Evolutionary conservation across 106 monocot genomes (phyloP), one percentile per base, ranked within the genome.

Genomic region (Hemerocallis citrina): DNA sequence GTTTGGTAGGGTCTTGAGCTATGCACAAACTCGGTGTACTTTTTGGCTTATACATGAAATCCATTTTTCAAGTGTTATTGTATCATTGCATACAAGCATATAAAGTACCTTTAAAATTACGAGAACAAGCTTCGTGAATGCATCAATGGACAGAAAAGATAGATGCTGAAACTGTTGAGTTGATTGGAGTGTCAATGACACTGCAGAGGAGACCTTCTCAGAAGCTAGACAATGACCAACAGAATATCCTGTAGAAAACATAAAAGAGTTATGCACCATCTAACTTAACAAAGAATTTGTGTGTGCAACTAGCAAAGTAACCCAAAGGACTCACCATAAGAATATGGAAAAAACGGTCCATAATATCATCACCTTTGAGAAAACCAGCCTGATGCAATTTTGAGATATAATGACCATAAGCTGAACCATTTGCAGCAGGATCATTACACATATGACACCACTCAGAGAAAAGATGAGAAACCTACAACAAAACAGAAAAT

Each of bases 331-430:
- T 5, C 41, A 93, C 93, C 69, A 38, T 89, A 6, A 93, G 59
- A 52, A 85, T 40, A 71, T 77, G 85, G 59, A 89, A 93, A 62
- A 93, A 89, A n/a, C 72, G 79, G 14, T 93, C 89, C 13, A 82
- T 93, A 19, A 61, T 56, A 62, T 93, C 93, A 70, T 93, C 93
- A 32, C 89, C 93, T 65, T 85, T 88, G 15, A 93, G 79, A 36
- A 85, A 71, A 50, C 79, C 81, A 67, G 49, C 72, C 58, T 93
- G 93, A 44, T 93, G 85, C 52, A 89, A 67, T 63, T 93, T 81
- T 43, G 81, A 74, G 52, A 93, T 69, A 61, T 78, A 93, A 72
- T 79, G 81, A 54, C 64, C 61, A 44, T 62, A 79, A 27, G 62
- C 43, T 34, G 74, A 41, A 74, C 88, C 92, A 71, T 56, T 75